Evolutionary conservation across 805 yeast genomes (phyloP).

Genomic region (Debaryomyces prosopidis): DNA sequence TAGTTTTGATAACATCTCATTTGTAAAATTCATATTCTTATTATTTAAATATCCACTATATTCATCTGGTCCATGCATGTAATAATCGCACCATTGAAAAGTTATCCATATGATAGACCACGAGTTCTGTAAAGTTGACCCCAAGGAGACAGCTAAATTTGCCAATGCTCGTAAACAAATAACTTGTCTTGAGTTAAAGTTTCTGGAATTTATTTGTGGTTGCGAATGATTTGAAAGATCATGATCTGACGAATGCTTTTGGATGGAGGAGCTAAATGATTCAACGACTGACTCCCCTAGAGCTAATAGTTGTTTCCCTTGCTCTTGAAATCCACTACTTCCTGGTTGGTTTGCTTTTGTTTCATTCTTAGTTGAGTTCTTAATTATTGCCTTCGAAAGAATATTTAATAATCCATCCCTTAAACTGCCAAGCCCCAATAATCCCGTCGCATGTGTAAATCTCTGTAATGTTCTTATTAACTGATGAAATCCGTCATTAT

Average conservation of each 20-base stretch:
- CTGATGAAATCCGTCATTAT: constrained; percentile 66
- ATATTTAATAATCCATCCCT: constrained; percentile 51
- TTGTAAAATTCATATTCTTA: constrained; percentile 20
- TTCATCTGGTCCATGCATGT: constrained; percentile 55
- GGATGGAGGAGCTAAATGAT: constrained; percentile 45
- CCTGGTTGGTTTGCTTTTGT: neutral
- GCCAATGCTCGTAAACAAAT: constrained; percentile 76
- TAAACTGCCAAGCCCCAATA: constrained; percentile 55
- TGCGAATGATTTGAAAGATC: neutral
- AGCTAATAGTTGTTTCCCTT: constrained; percentile 39
- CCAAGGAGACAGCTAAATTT: constrained; percentile 79
- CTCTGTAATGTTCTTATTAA: constrained; percentile 75
- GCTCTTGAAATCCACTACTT: constrained; percentile 12
- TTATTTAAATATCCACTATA: constrained; percentile 32
- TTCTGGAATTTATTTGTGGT: constrained; percentile 10
- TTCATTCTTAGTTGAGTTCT: constrained; percentile 9
- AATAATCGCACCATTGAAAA: constrained; percentile 78
- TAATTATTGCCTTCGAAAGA: constrained; percentile 26
- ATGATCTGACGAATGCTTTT: constrained; percentile 15
- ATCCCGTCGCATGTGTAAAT: constrained; percentile 79
- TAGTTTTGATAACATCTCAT: constrained; percentile 31
- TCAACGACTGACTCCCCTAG: constrained; percentile 55
- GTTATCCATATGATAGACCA: constrained; percentile 67
- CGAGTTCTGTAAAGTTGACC: constrained; percentile 62
- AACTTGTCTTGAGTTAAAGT: constrained; percentile 65